Evolutionary conservation across 768 basidiomycete species (phyloP), one percentile per base, ranked within the genome.

Genomic region (Lactifluus hygrophoroides): DNA sequence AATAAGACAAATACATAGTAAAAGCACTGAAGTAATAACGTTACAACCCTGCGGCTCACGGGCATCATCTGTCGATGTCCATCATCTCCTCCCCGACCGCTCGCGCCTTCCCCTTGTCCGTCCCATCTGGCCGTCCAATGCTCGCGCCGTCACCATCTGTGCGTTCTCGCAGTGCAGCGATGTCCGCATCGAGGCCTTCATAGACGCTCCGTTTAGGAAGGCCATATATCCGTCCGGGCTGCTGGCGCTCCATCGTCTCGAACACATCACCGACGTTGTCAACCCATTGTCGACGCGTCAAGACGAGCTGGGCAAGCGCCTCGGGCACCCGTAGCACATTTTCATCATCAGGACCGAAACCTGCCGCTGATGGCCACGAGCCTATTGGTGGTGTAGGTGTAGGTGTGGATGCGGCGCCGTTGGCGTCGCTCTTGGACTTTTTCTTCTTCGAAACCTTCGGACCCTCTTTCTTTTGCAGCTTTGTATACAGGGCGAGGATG

Each of bases 401-500:
- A 56, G 21, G 40, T 40, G 19, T 54, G 6, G 56, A 59, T 69
- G 28, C 68, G 66, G 32, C 64, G 66, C 53, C 69, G 52, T 56
- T 69, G 61, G 49, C 64, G 56, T 48, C 69, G 60, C 62, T 76
- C 37, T 64, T 64, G 57, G 48, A n/a, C 75, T 89, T 91, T 74
- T 86, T 89, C 80, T 88, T 88, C 70, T 80, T 82, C 54, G 69
- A 67, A 16, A 80, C 72, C 71, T 91, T 92, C 13, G 84, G 83
- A 3, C 72, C 79, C 54, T 88, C 86, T 70, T 88, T 91, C 75
- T 88, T 86, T 75, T 90, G 86, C 47, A 94, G 77, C 70, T 88
- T 92, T 52, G 80, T 68, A 74, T 87, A 96, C 10, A 85, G 75
- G 17, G 74, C 76, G 46, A 80, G 75, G 68, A 97, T 90, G 65